Evolutionary conservation across 1,284 basidiomycete species (phyloP).

Genomic region (Inonotus hispidus): DNA sequence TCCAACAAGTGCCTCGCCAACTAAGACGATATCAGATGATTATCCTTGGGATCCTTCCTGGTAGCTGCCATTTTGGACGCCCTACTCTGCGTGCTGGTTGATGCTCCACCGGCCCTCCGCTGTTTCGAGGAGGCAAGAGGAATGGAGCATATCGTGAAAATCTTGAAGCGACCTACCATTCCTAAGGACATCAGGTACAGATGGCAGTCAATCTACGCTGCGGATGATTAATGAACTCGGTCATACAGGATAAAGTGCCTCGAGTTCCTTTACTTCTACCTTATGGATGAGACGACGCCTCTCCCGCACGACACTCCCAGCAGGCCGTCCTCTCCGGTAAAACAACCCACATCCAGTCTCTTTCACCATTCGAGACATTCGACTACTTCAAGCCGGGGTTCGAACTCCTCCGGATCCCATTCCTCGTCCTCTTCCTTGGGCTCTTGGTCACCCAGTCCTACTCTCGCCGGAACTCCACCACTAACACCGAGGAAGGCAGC

Average conservation of each 20-base stretch:
- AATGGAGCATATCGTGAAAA: conserved; percentile 73
- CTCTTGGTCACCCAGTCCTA: conserved; percentile 19
- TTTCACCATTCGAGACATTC: conserved; percentile 2
- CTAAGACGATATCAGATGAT: conserved; percentile 20
- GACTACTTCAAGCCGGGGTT: conserved; percentile 22
- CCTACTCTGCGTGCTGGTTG: conserved; percentile 78
- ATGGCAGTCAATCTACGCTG: background rate
- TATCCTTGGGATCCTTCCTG: conserved; percentile 30
- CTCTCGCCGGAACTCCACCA: conserved; percentile 17
- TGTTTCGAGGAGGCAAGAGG: conserved; percentile 73
- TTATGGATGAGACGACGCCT: conserved; percentile 62
- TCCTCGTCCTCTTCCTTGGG: conserved; percentile 28
- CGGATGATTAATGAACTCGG: background rate
- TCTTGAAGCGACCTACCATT: conserved; percentile 77
- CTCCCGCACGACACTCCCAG: conserved; percentile 7
- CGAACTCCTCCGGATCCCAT: conserved; percentile 25
- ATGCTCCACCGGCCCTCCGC: conserved; percentile 66
- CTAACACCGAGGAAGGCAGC: conserved; percentile 10
- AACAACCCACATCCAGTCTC: conserved; percentile 8
- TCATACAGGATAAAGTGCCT: conserved; percentile 81
- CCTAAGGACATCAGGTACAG: conserved; percentile 78
- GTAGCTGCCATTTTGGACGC: conserved; percentile 73
- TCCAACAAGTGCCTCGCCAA: conserved; percentile 17
- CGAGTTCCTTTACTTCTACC: conserved; percentile 89
- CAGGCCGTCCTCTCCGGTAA: conserved; percentile 2